Conservation (phyloP, 345 rosid species). For the Eucalyptus coolabah region DNA sequence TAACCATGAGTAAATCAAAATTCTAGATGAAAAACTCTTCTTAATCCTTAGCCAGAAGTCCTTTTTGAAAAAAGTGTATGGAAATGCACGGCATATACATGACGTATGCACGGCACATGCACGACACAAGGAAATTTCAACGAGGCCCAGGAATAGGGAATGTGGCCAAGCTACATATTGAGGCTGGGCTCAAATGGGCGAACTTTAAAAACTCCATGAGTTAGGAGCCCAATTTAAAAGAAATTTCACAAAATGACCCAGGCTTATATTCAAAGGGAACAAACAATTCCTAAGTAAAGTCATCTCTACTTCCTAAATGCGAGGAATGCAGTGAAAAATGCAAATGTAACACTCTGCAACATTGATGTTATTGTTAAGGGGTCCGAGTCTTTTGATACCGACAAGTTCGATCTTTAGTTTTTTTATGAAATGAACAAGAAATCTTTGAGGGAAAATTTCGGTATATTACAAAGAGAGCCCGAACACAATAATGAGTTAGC, state of each 20-base stretch:
- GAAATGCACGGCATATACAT: no score
- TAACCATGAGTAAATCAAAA: background rate
- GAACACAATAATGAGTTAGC: no score
- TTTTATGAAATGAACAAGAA: no score
- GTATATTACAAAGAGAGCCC: no score
- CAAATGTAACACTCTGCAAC: background rate
- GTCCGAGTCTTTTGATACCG: background rate
- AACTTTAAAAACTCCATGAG: fast-evolving
- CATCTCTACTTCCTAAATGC: background rate
- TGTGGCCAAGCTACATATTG: background rate
- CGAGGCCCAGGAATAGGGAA: background rate
- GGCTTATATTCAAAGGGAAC: background rate
- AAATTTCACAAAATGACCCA: background rate
- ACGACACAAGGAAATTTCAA: background rate
- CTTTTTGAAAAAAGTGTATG: no score
- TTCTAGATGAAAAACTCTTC: background rate
- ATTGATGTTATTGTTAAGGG: background rate
- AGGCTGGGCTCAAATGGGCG: background rate
- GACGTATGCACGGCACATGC: background rate
- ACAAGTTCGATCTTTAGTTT: no score
- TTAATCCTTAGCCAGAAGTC: background rate
- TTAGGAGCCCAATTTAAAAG: background rate
- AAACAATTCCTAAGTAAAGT: background rate
- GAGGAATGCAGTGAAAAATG: background rate
- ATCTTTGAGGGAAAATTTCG: no score